phyloP scores from a whole-genome alignment of 345 rosid species.

The Dipteronia dyeriana region DNA sequence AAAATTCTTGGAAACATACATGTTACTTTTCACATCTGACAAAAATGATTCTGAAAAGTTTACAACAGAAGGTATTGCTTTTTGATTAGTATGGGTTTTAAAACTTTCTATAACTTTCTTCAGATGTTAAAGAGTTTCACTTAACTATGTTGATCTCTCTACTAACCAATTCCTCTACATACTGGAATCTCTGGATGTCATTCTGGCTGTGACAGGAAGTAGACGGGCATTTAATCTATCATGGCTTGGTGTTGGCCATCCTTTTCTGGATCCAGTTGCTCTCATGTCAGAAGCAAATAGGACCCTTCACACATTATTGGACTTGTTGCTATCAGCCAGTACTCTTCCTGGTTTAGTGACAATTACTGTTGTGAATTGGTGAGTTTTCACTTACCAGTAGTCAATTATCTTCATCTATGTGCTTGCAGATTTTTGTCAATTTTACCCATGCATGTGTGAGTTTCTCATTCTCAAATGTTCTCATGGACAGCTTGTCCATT shows the following conservation, averaged over 20 bases:
- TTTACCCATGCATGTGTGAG: not conserved
- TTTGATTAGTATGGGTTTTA: not conserved
- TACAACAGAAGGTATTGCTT: conserved; percentile 61
- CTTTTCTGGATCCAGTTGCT: conserved; percentile 60
- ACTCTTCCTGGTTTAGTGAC: conserved; percentile 69
- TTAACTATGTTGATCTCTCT: conserved; percentile 15
- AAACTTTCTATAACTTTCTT: conserved; percentile 13
- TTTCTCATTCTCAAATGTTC: not conserved
- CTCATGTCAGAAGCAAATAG: conserved; percentile 70
- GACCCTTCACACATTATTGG: conserved; percentile 53
- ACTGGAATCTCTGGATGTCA: conserved; percentile 17
- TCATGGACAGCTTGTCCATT: not conserved
- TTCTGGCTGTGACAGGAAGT: conserved; percentile 46
- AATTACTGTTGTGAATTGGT: conserved; percentile 76
- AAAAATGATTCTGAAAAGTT: conserved; percentile 55
- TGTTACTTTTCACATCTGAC: conserved; percentile 78
- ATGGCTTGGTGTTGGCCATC: conserved; percentile 70
- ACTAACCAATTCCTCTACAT: not conserved
- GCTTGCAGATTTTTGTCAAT: not conserved
- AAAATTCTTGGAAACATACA: conserved; percentile 84
- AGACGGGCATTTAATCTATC: conserved; percentile 66
- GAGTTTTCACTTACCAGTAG: conserved; percentile 44
- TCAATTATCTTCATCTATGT: not conserved
- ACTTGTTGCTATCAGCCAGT: conserved; percentile 59
- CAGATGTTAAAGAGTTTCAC: conserved; percentile 1